Evolutionary conservation across 1,284 basidiomycete species (phyloP).

Genomic region (Ganoderma sinense): DNA sequence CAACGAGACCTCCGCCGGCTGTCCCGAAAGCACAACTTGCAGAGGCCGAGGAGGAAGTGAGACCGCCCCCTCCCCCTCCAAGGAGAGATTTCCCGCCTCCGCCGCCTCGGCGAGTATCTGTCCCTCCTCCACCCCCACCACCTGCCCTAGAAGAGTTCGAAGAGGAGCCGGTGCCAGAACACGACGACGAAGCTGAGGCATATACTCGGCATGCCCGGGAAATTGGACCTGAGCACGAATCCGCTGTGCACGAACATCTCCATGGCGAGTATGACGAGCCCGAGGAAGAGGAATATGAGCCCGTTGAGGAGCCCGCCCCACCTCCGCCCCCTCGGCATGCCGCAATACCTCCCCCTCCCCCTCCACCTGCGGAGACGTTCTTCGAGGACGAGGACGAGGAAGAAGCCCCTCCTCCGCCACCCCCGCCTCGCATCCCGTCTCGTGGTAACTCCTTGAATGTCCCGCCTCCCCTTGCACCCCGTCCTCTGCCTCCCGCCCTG

Average conservation of each 20-base stretch:
- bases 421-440: constrained; percentile 14
- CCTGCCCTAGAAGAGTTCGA: constrained; percentile 6
- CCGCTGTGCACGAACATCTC: constrained; percentile 11
- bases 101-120: constrained; percentile 23
- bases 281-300: constrained; percentile 6
- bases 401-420: constrained; percentile 12
- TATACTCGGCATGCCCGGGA: constrained; percentile 24
- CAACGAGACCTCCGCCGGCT: constrained; percentile 18
- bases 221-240: constrained; percentile 19
- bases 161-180: constrained; percentile 15
- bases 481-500: background rate
- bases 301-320: constrained; percentile 18
- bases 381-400: constrained; percentile 12
- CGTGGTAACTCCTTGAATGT: constrained; percentile 6
- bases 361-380: constrained; percentile 3
- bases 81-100: constrained; percentile 25
- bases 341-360: constrained; percentile 13
- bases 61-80: constrained; percentile 8
- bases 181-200: constrained; percentile 20
- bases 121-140: constrained; percentile 23
- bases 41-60: constrained; percentile 13
- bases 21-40: constrained; percentile 5
- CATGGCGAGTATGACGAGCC: constrained; percentile 13
- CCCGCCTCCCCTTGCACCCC: constrained; percentile 16
- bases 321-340: constrained; percentile 27